Evolutionary conservation across 345 rosid genomes (phyloP).

Genomic region (Dovyalis caffra): DNA sequence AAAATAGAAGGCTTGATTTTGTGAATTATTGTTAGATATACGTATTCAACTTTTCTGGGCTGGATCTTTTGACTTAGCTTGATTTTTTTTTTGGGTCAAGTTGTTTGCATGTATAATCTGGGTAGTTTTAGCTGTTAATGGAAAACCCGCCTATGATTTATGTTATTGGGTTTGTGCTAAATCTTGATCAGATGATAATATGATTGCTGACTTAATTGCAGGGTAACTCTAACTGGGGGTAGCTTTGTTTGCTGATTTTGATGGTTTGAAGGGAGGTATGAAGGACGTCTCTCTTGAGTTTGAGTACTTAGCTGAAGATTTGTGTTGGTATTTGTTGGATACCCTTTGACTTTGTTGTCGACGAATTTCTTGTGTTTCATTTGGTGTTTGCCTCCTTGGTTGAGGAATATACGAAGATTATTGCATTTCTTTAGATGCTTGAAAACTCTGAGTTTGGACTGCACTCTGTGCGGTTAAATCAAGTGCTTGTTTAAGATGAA

Average conservation of each 20-base stretch:
- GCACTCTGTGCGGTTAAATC: not conserved
- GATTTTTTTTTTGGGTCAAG: not conserved
- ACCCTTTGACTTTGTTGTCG: conserved; percentile 27
- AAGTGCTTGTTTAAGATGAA: not conserved
- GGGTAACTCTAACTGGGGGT: not conserved
- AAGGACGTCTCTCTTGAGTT: conserved; percentile 33
- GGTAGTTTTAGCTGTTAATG: no score
- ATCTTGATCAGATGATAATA: not conserved
- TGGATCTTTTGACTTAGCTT: not conserved
- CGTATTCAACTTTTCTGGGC: not conserved
- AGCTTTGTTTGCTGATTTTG: not conserved
- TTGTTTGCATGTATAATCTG: not conserved
- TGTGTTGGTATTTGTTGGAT: conserved; percentile 30
- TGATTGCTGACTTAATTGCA: conserved; percentile 1
- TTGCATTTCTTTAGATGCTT: conserved; percentile 26
- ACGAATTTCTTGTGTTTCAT: conserved; percentile 23
- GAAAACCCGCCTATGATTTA: no score
- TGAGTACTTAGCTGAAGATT: conserved; percentile 30
- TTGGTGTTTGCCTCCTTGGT: conserved; percentile 19
- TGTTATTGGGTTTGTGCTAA: conserved; percentile 17
- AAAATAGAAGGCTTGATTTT: not conserved
- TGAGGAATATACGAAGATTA: conserved; percentile 17
- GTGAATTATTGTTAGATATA: not conserved
- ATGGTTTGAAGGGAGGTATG: conserved; percentile 24
- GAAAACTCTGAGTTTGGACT: not conserved